A percentile compares a stretch with the other conserved stretches of the same genome.
Conservation (phyloP, 1,284 basidiomycete genomes). For the Neotropicomus parvogracilis region DNA sequence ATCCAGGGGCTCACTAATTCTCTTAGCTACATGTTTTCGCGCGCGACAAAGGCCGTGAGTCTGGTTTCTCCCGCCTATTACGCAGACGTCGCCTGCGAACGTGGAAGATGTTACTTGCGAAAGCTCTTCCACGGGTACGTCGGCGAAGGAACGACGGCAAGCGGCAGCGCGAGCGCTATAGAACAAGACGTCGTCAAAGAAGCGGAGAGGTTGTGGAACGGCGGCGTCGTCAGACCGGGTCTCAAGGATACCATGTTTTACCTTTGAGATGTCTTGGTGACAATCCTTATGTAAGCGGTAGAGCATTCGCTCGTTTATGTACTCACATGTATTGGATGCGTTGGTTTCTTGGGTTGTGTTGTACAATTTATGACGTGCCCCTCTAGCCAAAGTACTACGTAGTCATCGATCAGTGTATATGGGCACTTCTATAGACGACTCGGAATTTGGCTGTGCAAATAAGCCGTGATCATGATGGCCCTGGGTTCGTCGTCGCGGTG, state of each 20-base stretch:
- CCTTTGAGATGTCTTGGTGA: conserved; percentile 39
- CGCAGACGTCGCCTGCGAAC: conserved; percentile 73
- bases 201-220: conserved; percentile 52
- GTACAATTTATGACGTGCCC: background rate
- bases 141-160: conserved; percentile 31
- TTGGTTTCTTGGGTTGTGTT: background rate
- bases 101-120: conserved; percentile 73
- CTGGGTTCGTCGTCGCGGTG: too few relatives aligned
- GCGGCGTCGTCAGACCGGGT: conserved; percentile 46
- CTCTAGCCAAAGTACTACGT: background rate
- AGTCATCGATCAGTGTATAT: too few relatives aligned
- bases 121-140: conserved; percentile 56
- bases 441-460: too few relatives aligned
- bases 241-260: conserved; percentile 77
- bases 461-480: background rate
- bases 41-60: conserved; percentile 78
- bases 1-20: conserved; percentile 63
- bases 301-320: background rate
- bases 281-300: background rate
- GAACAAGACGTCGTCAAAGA: conserved; percentile 53
- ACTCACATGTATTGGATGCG: background rate
- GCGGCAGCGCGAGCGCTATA: conserved; percentile 25
- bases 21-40: conserved; percentile 73
- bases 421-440: too few relatives aligned
- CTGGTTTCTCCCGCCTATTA: conserved; percentile 76